phyloP scores from a whole-genome alignment of 805 yeast genomes.

The Candida lessepsii region DNA sequence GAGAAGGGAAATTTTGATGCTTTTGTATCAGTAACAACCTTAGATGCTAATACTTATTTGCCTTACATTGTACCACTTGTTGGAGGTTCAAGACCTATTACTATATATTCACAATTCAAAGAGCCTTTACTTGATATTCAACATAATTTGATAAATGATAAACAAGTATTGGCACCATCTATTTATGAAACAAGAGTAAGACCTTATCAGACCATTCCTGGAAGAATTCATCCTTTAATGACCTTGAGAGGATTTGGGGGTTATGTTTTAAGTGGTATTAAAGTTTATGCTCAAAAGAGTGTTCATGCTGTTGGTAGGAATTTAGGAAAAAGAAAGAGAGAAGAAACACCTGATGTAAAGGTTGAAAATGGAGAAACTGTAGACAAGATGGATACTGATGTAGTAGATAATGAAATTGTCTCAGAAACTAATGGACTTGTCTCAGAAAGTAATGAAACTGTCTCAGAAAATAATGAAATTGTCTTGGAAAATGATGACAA shows the following conservation, averaged over 20 bases:
- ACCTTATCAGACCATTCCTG: constrained; percentile 88
- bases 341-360: constrained; percentile 19
- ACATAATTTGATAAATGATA: constrained; percentile 62
- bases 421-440: too few relatives aligned
- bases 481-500: too few relatives aligned
- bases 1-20: constrained; percentile 66
- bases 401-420: too few relatives aligned
- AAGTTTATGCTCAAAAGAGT: constrained; percentile 67
- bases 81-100: constrained; percentile 86
- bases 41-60: constrained; percentile 65
- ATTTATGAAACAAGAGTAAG: constrained; percentile 80
- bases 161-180: constrained; percentile 76
- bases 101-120: constrained; percentile 76
- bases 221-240: constrained; percentile 94
- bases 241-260: constrained; percentile 94
- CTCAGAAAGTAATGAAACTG: too few relatives aligned
- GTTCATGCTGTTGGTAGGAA: constrained; percentile 72
- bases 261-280: constrained; percentile 70
- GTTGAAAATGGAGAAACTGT: too few relatives aligned
- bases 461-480: too few relatives aligned
- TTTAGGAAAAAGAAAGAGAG: constrained; percentile 38
- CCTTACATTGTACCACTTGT: constrained; percentile 60
- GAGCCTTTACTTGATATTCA: constrained; percentile 76
- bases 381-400: too few relatives aligned
- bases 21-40: constrained; percentile 67